Evolutionary conservation across 257 asterid genomes (phyloP).

Genomic region (Solanum arcanum): DNA sequence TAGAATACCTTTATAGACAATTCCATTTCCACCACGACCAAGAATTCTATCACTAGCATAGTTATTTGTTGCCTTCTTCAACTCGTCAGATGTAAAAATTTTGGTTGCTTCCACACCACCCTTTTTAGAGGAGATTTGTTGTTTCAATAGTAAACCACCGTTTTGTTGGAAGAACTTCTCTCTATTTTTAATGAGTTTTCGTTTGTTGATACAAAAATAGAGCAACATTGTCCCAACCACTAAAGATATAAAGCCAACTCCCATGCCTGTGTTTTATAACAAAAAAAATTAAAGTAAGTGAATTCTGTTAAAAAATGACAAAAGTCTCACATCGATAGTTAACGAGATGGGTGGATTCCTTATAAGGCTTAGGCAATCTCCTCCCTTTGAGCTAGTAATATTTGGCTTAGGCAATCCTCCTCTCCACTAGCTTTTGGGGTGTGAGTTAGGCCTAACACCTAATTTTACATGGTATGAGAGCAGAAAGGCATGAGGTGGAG

Average conservation of each 20-base stretch:
- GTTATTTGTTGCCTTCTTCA: constrained; percentile 23
- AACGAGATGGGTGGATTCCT: too few relatives aligned
- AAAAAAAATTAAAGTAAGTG: not conserved
- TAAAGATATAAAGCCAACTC: not conserved
- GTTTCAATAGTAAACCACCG: constrained; percentile 38
- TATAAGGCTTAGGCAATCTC: too few relatives aligned
- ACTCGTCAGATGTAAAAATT: constrained; percentile 20
- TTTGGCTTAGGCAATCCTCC: too few relatives aligned
- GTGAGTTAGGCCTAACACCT: too few relatives aligned
- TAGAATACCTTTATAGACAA: constrained; percentile 36
- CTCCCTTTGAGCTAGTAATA: too few relatives aligned
- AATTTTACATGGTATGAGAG: too few relatives aligned
- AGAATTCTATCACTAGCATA: constrained; percentile 37
- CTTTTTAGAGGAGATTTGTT: constrained; percentile 13
- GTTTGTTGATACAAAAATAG: not conserved
- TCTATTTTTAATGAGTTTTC: not conserved
- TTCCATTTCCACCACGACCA: constrained; percentile 44
- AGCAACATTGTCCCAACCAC: not conserved
- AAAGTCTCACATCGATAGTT: too few relatives aligned
- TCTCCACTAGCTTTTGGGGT: too few relatives aligned
- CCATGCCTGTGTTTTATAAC: not conserved
- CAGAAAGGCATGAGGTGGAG: too few relatives aligned
- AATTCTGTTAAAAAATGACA: too few relatives aligned
- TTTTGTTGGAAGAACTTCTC: constrained; percentile 39
- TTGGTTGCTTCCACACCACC: constrained; percentile 7